These are phyloP conservation scores for Aureobasidium sp. DNA, from an alignment of 2,329 filamentous ascomycete genomes.

Conservation along the genomic window DNA sequence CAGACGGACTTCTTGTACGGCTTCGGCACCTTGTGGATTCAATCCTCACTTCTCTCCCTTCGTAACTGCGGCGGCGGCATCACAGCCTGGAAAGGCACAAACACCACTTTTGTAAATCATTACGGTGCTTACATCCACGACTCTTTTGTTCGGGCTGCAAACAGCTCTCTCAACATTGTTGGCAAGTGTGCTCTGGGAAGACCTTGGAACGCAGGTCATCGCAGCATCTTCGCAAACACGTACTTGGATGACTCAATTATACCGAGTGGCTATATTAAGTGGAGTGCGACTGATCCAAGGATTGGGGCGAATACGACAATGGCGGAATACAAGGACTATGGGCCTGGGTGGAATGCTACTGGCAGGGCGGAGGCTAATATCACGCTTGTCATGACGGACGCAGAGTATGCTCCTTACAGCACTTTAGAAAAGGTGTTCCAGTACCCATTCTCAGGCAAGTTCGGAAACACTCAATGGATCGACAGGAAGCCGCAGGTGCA, in stretches of 20 bases:
- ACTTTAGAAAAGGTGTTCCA: constrained; percentile 42
- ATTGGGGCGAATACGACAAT: constrained; percentile 43
- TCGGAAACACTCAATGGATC: constrained; percentile 45
- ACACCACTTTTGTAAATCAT: constrained; percentile 59
- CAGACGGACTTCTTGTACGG: constrained; percentile 64
- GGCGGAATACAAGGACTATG: constrained; percentile 49
- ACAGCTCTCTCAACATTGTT: constrained; percentile 36
- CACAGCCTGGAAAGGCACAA: constrained; percentile 62
- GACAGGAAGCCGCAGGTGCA: constrained; percentile 28
- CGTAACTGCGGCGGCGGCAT: constrained; percentile 60
- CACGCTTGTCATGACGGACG: constrained; percentile 41
- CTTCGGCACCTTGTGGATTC: constrained; percentile 58
- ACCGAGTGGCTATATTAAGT: constrained; percentile 50
- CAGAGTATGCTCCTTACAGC: constrained; percentile 33
- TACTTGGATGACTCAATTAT: constrained; percentile 51
- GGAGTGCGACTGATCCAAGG: constrained; percentile 39
- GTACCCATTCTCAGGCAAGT: constrained; percentile 35
- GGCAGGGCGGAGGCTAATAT: constrained; percentile 36
- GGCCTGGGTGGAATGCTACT: constrained; percentile 49
- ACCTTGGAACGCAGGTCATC: constrained; percentile 55
- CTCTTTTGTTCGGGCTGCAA: constrained; percentile 49
- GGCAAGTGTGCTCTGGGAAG: constrained; percentile 52
- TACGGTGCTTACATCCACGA: constrained; percentile 60
- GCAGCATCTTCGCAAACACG: constrained; percentile 50
- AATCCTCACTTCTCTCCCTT: constrained; percentile 47